Base-by-base conservation (phyloP, 768 basidiomycete genomes). In the Phylloporus sp. region DNA sequence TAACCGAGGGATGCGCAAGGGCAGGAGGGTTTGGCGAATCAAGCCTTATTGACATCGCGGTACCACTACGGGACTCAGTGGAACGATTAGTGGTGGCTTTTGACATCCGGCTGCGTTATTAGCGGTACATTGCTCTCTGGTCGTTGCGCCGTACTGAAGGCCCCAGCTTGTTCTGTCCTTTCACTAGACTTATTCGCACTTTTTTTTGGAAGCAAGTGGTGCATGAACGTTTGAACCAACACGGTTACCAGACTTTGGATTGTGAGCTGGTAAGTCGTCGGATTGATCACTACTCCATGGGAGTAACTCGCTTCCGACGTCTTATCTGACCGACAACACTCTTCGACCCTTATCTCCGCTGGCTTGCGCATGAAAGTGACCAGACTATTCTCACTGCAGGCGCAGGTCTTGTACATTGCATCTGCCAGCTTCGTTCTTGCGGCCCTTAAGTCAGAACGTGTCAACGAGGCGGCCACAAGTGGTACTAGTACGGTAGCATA, bases 401-500 rank as follows among this genome's bases (percentile, higher is more conserved):
- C 16, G 5, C 43, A 15, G 18, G 18, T 49, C 27, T 34, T 11
- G 16, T 23, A 45, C 13, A 2, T 31, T 13, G 11, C 54, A 15
- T 51, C 54, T n/a, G 10, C 28, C 20, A 8, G 22, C n/a, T 29
- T 41, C 3, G 31, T 50, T 31, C 34, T 50, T 13, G 54, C 58
- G 11, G 28, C 40, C 1, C 44, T 49, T 18, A n/a, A n/a, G n/a
- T n/a, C 55, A 55, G 35, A 60, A 60, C 15, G 46, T 57, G 24
- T 60, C 23, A 56, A 61, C 28, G 58, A 62, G 31, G 47, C 61
- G 1, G 53, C 41, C 12, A 15, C 32, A 23, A 43, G 16, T 5
- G 61, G 61, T 6, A 0, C 50, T 51, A 5, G 45, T 60, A n/a
- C 58, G n/a, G n/a, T 61, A 2, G 47, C 38, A 9, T 63, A 54